These are phyloP conservation scores for Tuber brumale DNA, from an alignment of 495 filamentous ascomycete species.

Conservation along the genomic window DNA sequence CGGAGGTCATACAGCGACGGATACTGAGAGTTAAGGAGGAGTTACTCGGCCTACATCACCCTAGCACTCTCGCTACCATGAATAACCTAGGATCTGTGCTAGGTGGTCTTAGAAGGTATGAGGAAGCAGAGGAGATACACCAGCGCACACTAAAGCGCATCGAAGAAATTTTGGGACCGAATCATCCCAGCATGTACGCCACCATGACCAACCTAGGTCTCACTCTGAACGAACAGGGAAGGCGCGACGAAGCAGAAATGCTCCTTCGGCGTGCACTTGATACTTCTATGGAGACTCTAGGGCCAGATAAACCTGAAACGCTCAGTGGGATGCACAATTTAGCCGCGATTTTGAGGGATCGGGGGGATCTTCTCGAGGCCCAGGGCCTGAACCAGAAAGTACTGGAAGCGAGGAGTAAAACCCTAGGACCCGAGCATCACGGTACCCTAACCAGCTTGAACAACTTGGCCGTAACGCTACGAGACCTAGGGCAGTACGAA, in stretches of 20 bases:
- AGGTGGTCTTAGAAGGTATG: background rate
- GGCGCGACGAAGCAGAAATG: background rate
- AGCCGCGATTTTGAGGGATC: background rate
- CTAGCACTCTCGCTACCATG: background rate
- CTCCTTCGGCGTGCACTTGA: background rate
- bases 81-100: background rate
- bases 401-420: background rate
- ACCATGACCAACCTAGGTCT: background rate
- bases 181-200: background rate
- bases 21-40: background rate
- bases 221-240: background rate
- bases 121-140: no score
- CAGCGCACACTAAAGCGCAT: background rate
- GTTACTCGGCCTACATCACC: background rate
- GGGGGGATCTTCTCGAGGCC: background rate
- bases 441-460: background rate
- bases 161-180: background rate
- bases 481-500: conserved; percentile 39
- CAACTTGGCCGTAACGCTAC: background rate
- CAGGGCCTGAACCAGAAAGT: background rate
- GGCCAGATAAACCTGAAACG: background rate
- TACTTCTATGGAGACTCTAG: background rate
- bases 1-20: background rate
- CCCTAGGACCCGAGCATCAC: background rate
- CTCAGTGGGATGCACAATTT: no score